A percentile compares a stretch with the other conserved stretches of the same genome.
phyloP scores from a whole-genome alignment of 306 rosid genomes.

The Hippophae rhamnoides region DNA sequence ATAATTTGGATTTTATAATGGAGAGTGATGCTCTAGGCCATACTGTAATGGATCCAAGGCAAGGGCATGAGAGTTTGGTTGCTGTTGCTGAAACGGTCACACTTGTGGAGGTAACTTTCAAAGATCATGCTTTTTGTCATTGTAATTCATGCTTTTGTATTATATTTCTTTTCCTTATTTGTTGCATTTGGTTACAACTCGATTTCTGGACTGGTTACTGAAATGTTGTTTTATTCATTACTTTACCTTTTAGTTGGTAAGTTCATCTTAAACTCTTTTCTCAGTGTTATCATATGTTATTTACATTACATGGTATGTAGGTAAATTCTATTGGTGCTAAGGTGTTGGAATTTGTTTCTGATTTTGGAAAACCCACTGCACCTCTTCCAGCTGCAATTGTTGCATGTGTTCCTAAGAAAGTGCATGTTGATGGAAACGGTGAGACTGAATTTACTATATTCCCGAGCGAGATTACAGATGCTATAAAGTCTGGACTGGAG shows the following conservation, averaged over 20 bases:
- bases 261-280: neutral
- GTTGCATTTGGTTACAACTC: neutral
- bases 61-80: constrained; percentile 91
- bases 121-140: neutral
- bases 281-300: neutral
- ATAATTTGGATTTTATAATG: constrained; percentile 97
- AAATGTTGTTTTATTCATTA: neutral
- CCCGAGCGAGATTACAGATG: constrained; percentile 68
- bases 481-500: constrained; percentile 75
- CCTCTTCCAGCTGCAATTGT: constrained; percentile 96
- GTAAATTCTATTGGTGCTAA: constrained; percentile 82
- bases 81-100: constrained; percentile 87
- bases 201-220: neutral
- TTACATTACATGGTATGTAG: constrained; percentile 30
- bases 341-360: constrained; percentile 79
- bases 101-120: constrained; percentile 70
- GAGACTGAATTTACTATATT: constrained; percentile 89
- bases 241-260: neutral
- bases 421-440: constrained; percentile 69
- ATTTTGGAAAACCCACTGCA: constrained; percentile 82
- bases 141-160: neutral
- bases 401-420: constrained; percentile 89
- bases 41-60: constrained; percentile 94
- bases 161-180: neutral
- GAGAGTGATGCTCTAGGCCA: constrained; percentile 96